Evolutionary conservation across 768 basidiomycete genomes (phyloP), one percentile per base, ranked within the genome.

Genomic region (Tulasnella sp.): DNA sequence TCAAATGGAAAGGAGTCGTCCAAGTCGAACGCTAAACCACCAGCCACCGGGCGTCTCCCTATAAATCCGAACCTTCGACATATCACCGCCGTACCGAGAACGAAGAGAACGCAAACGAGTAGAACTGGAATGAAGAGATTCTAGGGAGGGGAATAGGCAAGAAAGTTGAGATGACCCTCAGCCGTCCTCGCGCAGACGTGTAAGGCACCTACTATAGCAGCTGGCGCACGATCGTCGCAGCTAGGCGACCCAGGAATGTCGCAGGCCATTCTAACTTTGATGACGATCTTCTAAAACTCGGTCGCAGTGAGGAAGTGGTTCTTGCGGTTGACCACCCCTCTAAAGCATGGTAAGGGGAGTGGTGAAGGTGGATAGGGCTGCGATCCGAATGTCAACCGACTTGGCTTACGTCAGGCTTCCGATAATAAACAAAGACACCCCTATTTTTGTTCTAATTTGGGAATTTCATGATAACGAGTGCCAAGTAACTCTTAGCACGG

Each of bases 181-280:
- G 48, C 60, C 12, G 60, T 64, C 24, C 20, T 64, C 60, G 31
- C n/a, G 60, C 60, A 64, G 60, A 64, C 60, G 60, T 64, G 60
- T n/a, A 64, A 31, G 60, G 31, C 31, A 64, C 60, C 20, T 64
- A 64, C 60, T 6, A 64, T 7, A 28, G 60, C 31, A 64, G 60
- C 31, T n/a, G n/a, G 24, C 31, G n/a, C 12, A 24, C 31, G 60
- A 64, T 64, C 60, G 31, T 28, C n/a, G 31, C 60, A 64, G 60
- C 14, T 31, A 12, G 60, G 60, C 31, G 60, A 4, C n/a, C 60
- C 60, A 64, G 60, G 60, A 64, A 24, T 16, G 60, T 64, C 31
- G 60, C 60, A 64, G 31, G 60, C 5, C 60, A 64, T 64, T 18
- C 24, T 18, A 22, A 3, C 48, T 1, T 64, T 24, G 31, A 64